A percentile compares a stretch with the other conserved stretches of the same genome.
These are phyloP conservation scores for Beauveria brongniartii DNA, from an alignment of 2,329 filamentous ascomycete genomes.

Conservation along the genomic window DNA sequence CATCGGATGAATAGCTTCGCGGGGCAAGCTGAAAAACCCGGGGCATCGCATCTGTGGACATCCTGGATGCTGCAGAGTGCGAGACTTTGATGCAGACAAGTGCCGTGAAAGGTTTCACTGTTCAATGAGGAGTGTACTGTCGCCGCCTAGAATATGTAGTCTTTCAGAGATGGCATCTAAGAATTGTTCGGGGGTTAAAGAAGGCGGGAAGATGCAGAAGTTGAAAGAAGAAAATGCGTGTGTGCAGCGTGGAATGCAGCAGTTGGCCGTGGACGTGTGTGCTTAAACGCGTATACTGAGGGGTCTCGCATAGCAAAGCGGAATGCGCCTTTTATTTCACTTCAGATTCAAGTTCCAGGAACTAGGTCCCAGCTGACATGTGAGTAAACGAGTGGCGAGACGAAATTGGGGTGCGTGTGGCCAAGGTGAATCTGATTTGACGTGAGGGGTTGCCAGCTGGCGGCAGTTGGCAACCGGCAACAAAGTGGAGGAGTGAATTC, in stretches of 20 bases:
- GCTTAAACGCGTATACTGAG: neutral
- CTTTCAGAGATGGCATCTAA: neutral
- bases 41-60: neutral
- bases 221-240: neutral
- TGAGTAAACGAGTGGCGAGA: neutral
- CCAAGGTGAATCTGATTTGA: conserved; percentile 7
- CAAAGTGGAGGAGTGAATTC: neutral
- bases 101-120: neutral
- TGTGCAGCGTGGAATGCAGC: neutral
- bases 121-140: neutral
- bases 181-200: neutral
- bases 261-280: neutral
- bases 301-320: neutral
- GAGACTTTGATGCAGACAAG: neutral
- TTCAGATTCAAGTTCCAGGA: neutral
- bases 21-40: neutral
- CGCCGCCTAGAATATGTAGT: neutral
- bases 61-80: neutral
- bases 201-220: neutral
- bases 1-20: neutral
- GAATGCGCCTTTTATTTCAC: neutral
- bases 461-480: conserved; percentile 3
- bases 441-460: conserved; percentile 10
- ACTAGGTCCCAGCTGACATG: neutral
- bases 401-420: neutral